Conservation (phyloP, 179 eudicot genomes). For the Monotropa hypopitys region DNA sequence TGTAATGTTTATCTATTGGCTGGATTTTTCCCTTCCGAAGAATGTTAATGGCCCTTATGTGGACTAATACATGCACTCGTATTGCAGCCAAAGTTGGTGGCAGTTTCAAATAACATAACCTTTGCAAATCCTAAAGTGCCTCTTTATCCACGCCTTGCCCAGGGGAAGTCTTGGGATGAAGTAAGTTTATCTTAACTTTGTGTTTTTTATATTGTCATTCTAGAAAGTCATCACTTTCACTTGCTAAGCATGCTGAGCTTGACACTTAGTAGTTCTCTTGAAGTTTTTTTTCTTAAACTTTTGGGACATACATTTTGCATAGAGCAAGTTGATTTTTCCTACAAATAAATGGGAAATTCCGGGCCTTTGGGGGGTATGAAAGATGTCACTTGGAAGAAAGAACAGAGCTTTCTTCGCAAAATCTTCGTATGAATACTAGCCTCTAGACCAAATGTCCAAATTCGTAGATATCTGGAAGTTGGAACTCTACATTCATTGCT, state of each 20-base stretch:
- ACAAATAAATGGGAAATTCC: neutral
- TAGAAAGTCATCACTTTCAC: neutral
- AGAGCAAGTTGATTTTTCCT: neutral
- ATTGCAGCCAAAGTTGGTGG: conserved; percentile 66
- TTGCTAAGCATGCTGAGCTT: neutral
- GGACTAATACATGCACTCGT: neutral
- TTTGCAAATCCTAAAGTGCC: conserved; percentile 85
- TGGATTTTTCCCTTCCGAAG: neutral
- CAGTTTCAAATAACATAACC: conserved; percentile 48
- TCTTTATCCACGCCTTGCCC: conserved; percentile 83
- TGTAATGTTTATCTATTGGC: neutral
- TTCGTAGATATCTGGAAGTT: neutral
- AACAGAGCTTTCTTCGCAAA: neutral
- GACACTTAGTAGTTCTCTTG: neutral
- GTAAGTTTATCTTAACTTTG: conserved; percentile 25
- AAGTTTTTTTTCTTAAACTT: neutral
- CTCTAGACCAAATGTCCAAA: neutral
- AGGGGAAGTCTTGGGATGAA: conserved; percentile 79
- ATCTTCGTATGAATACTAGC: neutral
- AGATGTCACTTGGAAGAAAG: neutral
- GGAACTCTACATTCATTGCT: neutral
- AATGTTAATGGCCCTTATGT: neutral
- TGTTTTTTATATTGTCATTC: neutral
- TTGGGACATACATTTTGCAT: neutral
- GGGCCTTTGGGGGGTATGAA: neutral